phyloP scores from a whole-genome alignment of 78 protist genomes.

The Creolimax fragrantissima region DNA sequence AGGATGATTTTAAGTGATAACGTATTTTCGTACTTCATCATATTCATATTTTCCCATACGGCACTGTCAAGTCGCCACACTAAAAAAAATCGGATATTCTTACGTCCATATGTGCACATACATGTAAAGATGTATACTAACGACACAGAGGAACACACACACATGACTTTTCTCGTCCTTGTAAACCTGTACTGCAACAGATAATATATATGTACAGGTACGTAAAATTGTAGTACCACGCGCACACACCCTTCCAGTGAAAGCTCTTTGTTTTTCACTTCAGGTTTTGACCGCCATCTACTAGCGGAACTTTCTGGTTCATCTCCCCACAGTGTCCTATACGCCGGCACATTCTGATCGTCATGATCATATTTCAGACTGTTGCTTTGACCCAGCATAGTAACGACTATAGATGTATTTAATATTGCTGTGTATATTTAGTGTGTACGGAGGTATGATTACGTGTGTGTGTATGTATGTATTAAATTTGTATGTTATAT shows the following conservation, averaged over 20 bases:
- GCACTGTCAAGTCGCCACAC: neutral
- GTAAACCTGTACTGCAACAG: neutral
- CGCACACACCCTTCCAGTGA: neutral
- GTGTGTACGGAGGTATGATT: neutral
- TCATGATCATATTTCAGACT: neutral
- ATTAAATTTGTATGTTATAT: neutral
- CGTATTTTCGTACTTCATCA: no score
- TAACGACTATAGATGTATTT: neutral
- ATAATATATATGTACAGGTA: neutral
- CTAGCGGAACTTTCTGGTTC: neutral
- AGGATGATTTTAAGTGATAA: no score
- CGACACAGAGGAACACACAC: neutral
- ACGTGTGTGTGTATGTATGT: no score
- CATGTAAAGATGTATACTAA: neutral
- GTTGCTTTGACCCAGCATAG: neutral
- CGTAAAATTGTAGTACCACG: neutral
- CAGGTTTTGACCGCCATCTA: neutral
- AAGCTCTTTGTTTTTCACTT: neutral
- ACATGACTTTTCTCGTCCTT: neutral
- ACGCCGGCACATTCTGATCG: neutral
- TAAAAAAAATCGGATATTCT: neutral
- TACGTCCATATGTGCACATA: neutral
- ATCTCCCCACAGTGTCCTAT: neutral
- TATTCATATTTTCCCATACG: neutral
- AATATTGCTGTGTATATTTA: neutral